Evolutionary conservation across 345 rosid genomes (phyloP).

Genomic region (Salix exigua): DNA sequence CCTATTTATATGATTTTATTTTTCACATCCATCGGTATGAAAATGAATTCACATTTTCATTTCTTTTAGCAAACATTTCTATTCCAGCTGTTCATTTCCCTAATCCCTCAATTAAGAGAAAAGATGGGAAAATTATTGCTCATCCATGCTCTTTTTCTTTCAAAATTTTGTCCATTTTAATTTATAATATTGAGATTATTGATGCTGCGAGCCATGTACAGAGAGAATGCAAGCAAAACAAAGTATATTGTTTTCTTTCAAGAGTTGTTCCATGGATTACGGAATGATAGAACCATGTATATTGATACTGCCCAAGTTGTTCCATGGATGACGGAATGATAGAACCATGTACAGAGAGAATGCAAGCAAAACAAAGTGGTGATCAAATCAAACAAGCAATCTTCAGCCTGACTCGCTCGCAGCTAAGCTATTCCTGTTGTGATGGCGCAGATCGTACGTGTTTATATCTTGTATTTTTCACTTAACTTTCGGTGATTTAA

Average conservation of each 20-base stretch:
- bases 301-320: too few species aligned
- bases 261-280: neutral
- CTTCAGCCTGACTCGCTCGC: slow-evolving; percentile 98
- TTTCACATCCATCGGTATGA: too few species aligned
- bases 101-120: too few species aligned
- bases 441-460: neutral
- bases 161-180: too few species aligned
- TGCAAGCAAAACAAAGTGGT: slow-evolving; percentile 39
- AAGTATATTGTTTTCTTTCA: too few species aligned
- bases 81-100: too few species aligned
- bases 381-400: slow-evolving; percentile 97
- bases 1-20: neutral
- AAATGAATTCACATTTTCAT: too few species aligned
- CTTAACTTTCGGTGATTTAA: slow-evolving; percentile 1
- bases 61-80: too few species aligned
- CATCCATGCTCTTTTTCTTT: too few species aligned
- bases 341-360: neutral
- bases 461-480: neutral
- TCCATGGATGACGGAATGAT: neutral
- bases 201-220: neutral
- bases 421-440: slow-evolving; percentile 85
- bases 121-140: too few species aligned
- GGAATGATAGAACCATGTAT: neutral
- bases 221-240: too few species aligned
- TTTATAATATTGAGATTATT: too few species aligned